Evolutionary conservation across 129 eudicot genomes (phyloP).

Genomic region (Flaveria brownii): DNA sequence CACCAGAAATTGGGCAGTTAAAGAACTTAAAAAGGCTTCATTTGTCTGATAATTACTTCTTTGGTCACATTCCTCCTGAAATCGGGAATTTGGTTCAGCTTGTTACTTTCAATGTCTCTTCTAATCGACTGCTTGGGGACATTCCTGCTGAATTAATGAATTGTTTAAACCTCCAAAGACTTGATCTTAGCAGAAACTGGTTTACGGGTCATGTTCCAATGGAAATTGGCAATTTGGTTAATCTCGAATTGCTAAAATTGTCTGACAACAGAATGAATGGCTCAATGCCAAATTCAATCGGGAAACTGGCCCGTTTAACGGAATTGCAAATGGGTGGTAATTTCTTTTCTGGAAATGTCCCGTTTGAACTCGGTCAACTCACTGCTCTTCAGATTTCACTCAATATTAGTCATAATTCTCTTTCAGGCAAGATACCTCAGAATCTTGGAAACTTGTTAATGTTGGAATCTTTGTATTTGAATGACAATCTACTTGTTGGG

Average conservation of each 20-base stretch:
- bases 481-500: slow-evolving; percentile 73
- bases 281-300: slow-evolving; percentile 63
- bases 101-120: slow-evolving; percentile 78
- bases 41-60: slow-evolving; percentile 64
- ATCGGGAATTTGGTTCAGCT: slow-evolving; percentile 71
- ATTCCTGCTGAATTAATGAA: slow-evolving; percentile 70
- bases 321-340: slow-evolving; percentile 98
- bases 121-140: slow-evolving; percentile 59
- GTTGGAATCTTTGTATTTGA: slow-evolving; percentile 71
- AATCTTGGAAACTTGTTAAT: slow-evolving; percentile 82
- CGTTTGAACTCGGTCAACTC: slow-evolving; percentile 71
- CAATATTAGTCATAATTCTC: slow-evolving; percentile 77
- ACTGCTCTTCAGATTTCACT: slow-evolving; percentile 76
- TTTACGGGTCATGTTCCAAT: slow-evolving; percentile 67
- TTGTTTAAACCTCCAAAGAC: slow-evolving; percentile 76
- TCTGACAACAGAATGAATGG: slow-evolving; percentile 73
- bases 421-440: slow-evolving; percentile 69
- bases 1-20: slow-evolving; percentile 67
- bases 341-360: slow-evolving; percentile 66
- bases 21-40: slow-evolving; percentile 63
- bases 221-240: slow-evolving; percentile 62
- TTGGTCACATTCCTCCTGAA: slow-evolving; percentile 66
- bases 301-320: slow-evolving; percentile 62
- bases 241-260: slow-evolving; percentile 75
- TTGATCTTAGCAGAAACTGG: slow-evolving; percentile 76